Conservation (phyloP, 306 rosid species). For the Trifolium pratense region DNA sequence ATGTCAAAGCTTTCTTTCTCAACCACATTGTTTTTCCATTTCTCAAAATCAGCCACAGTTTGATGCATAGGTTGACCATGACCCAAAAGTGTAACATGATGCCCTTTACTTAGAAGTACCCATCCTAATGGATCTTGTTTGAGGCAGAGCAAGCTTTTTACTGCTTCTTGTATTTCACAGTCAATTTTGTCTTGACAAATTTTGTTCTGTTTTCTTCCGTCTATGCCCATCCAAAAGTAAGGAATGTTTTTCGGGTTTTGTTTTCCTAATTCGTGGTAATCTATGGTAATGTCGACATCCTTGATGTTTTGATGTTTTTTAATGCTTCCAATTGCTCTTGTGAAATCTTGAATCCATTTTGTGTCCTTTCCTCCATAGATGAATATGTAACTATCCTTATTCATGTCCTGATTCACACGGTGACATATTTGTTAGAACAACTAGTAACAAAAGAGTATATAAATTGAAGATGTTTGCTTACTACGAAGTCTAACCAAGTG, state of each 20-base stretch:
- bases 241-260: slow-evolving; percentile 20
- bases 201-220: slow-evolving; percentile 41
- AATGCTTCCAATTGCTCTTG: slow-evolving; percentile 19
- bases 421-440: background rate
- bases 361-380: slow-evolving; percentile 44
- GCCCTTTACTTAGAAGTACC: slow-evolving; percentile 43
- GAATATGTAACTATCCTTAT: slow-evolving; percentile 36
- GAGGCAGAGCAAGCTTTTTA: slow-evolving; percentile 41
- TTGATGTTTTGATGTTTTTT: background rate
- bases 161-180: slow-evolving; percentile 39
- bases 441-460: too few relatives aligned
- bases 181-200: background rate
- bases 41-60: slow-evolving; percentile 42
- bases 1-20: slow-evolving; percentile 37
- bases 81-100: slow-evolving; percentile 26
- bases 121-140: slow-evolving; percentile 44
- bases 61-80: slow-evolving; percentile 40
- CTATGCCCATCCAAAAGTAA: slow-evolving; percentile 44
- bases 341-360: slow-evolving; percentile 32
- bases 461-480: too few relatives aligned
- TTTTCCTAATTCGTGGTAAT: slow-evolving; percentile 31
- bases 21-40: slow-evolving; percentile 34
- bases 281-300: slow-evolving; percentile 25
- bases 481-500: too few relatives aligned
- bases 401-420: background rate